Base-by-base conservation (phyloP, 768 basidiomycete genomes). In the Lentinula edodes region DNA sequence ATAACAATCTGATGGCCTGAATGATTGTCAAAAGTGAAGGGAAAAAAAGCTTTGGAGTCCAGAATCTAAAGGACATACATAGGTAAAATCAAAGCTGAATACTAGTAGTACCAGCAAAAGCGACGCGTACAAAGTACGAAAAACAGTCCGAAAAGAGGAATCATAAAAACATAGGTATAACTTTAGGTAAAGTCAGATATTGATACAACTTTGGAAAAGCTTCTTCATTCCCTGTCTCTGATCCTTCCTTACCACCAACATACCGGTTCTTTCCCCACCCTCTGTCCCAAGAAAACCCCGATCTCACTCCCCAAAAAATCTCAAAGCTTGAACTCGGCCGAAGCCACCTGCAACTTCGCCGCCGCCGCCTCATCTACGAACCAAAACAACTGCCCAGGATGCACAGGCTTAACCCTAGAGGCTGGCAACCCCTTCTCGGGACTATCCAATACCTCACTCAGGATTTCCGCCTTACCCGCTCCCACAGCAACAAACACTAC, bases 401-500 rank as follows among this genome's bases (percentile, higher is more conserved):
- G 75, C 3, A 78, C 85, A 2, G 89, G 94, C 63, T 81, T 84
- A 55, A 99, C 93, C 53, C 87, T 80, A 10, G 93, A 88, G 16
- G 92, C 83, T 15, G 97, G 97, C 15, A 98, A 78, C 2, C 87
- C 87, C 58, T 77, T 70, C 71, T 93, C 90, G 2, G 95, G 91
- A 39, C 81, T 71, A 71, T 98, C 95, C 60, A 98, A 75, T n/a
- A 96, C 81, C 39, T 69, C 75, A 57, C 79, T 74, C 55, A 99
- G 80, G 42, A 83, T 82, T 42, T 93, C 89, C 58, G 81, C 86
- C 78, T 99, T 99, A 63, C 82, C 83, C 66, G 81, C 87, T 9
- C 97, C 96, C 3, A 85, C 76, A 10, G 88, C 91, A 56, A 99
- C 94, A 69, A 99, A 99, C 0, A 83, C 96, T 62, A 95, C 85